Evolutionary conservation across 208 protist genomes (phyloP).

Genomic region (Acanthamoeba rhysodes): DNA sequence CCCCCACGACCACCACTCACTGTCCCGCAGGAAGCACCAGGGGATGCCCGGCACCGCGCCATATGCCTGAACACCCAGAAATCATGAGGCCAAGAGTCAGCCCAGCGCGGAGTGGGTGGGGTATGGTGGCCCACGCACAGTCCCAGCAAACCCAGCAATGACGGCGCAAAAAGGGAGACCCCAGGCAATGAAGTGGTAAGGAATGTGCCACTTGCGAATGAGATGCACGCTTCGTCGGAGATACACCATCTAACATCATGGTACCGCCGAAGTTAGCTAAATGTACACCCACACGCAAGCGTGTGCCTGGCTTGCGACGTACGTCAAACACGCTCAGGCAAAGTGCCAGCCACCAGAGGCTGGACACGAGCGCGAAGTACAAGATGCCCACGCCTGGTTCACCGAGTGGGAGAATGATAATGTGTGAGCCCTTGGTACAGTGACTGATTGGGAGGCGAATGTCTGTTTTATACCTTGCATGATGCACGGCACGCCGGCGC

Average conservation of each 20-base stretch:
- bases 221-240: background rate
- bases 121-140: background rate
- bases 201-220: background rate
- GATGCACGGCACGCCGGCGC: slow-evolving; percentile 30
- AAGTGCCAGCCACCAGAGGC: background rate
- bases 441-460: background rate
- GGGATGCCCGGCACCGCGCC: background rate
- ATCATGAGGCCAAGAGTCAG: background rate
- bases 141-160: background rate
- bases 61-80: background rate
- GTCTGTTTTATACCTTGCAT: background rate
- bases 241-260: slow-evolving; percentile 5
- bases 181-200: slow-evolving; percentile 10
- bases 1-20: slow-evolving; percentile 9
- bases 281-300: background rate
- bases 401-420: background rate
- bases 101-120: background rate
- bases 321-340: slow-evolving; percentile 13
- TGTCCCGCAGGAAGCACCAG: slow-evolving; percentile 4
- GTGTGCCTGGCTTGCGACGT: background rate
- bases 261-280: background rate
- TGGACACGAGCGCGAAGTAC: background rate
- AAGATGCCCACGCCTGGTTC: background rate
- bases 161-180: background rate
- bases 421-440: too few species aligned